Evolutionary conservation across 2,329 filamentous ascomycete species (phyloP), one percentile per base, ranked within the genome.

Genomic region (Neospermospora avenae): DNA sequence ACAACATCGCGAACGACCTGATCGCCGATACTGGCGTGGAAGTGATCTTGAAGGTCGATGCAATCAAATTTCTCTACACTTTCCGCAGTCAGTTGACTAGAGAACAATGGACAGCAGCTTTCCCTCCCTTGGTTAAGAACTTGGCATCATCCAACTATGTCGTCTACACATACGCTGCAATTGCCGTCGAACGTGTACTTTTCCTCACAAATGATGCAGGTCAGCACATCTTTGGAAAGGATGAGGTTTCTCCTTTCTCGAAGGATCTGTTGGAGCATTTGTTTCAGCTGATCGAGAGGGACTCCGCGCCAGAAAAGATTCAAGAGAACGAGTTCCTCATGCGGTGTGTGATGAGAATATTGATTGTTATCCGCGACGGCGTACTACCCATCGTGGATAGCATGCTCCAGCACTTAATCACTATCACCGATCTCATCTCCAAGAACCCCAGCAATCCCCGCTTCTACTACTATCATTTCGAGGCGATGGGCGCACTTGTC

Each of bases 311-410:
- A 0, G 86, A 93, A 65, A 99, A 98, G 80, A 86, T 99, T 63
- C 95, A 99, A 72, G 95, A 99, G 76, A 99, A 99, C 72, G 95
- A 99, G 73, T 99, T 98, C 74, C 75, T 99, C 71, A 98, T 99
- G 93, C 90, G 92, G 69, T 99, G 95, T 70, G 91, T 97, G 59
- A 99, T 99, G 95, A 86, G 95, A 69, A 93, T 99, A 13, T 80
- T 99, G 62, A 92, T 99, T 66, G 93, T 98, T 65, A 89, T 98
- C 74, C 90, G 89, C 72, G 93, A 96, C 51, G 89, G 86, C 28
- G 85, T 93, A 14, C 76, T 87, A 2, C 82, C 86, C 1, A 86
- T 95, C 52, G 81, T 88, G 5, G 91, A 96, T 67, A 84, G 82
- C 66, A 85, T 96, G n/a, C 78, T 98, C 56, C 83, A 85, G 55